Base-by-base conservation (phyloP, 2,329 filamentous ascomycete species). In the Drechslerella stenobrocha region DNA sequence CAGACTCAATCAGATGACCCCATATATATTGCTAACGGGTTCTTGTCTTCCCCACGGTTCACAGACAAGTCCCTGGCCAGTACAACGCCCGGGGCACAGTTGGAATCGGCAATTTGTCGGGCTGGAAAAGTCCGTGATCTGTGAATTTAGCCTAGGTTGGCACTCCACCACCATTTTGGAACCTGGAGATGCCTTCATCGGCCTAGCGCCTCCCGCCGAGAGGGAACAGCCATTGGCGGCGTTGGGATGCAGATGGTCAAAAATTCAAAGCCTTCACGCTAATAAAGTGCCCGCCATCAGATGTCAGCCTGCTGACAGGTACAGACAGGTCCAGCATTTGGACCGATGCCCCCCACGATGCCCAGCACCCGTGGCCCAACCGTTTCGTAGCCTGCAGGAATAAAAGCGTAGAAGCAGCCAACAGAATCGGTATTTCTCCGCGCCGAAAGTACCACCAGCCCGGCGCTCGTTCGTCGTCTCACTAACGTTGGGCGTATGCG, bases 341-440 rank as follows among this genome's bases (percentile, higher is more conserved):
- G n/a, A 30, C 28, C 28, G 28, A 5, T 30, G 28, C 28, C 47
- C 47, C 47, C 47, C 47, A 51, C 47, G 50, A 52, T 24, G 34
- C 4, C 28, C 28, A 11, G 37, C 37, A 20, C 4, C 4, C 37
- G 37, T 30, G 34, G 37, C 37, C 37, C 37, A 42, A 42, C 37
- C 37, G 15, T 42, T 42, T 42, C 22, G 7, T 18, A 42, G 37
- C n/a, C 37, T 42, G 37, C 37, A 15, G 37, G 15, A n/a, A n/a
- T n/a, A n/a, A n/a, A n/a, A 18, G 37, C 37, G 8, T 42, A 42
- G 15, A 37, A 48, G 53, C 45, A 20, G 50, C 23, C 50, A 63
- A 55, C 50, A 26, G 58, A 63, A 35, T 59, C 61, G 61, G 61
- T 53, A 58, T 59, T 42, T 58, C 48, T 55, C 61, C 61, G 61